Evolutionary conservation across 2,329 filamentous ascomycete genomes (phyloP).

Genomic region (Fusarium nematophilum): DNA sequence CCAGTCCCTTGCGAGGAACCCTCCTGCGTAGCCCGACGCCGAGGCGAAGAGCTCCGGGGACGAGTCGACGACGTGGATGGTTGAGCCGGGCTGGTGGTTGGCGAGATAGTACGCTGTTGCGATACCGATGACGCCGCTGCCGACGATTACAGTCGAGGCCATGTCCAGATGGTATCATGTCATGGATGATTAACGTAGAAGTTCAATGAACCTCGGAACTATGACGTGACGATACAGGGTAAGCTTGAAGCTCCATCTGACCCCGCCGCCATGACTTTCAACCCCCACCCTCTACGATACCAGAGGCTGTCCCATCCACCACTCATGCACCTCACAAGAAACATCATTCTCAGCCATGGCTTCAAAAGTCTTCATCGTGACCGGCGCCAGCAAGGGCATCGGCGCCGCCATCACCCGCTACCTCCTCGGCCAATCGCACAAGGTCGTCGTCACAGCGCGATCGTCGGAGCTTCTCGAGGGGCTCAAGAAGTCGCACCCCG

Average conservation of each 20-base stretch:
- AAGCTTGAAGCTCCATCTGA: too few species aligned
- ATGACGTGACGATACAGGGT: too few species aligned
- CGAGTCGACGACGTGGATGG: conserved; percentile 61
- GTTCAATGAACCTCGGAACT: too few species aligned
- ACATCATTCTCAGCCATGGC: conserved; percentile 52
- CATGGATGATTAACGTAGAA: neutral
- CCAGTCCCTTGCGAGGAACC: conserved; percentile 81
- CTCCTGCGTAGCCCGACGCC: conserved; percentile 79
- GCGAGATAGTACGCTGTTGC: conserved; percentile 80
- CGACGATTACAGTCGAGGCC: conserved; percentile 72
- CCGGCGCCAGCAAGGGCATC: conserved; percentile 72
- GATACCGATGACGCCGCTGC: conserved; percentile 76
- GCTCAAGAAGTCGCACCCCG: conserved; percentile 60
- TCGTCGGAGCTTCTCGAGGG: conserved; percentile 60
- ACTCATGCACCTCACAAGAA: conserved; percentile 5
- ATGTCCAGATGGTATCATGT: conserved; percentile 44
- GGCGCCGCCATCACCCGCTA: conserved; percentile 66
- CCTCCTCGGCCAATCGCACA: conserved; percentile 65
- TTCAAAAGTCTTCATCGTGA: conserved; percentile 77
- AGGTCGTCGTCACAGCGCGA: conserved; percentile 69
- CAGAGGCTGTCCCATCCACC: conserved; percentile 12
- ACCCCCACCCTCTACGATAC: too few species aligned
- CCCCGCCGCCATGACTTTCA: too few species aligned
- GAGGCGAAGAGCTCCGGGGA: conserved; percentile 72
- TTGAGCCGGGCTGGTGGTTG: conserved; percentile 53